Conservation (phyloP, 2,329 filamentous ascomycete genomes). For the Pseudogymnoascus sp. region DNA sequence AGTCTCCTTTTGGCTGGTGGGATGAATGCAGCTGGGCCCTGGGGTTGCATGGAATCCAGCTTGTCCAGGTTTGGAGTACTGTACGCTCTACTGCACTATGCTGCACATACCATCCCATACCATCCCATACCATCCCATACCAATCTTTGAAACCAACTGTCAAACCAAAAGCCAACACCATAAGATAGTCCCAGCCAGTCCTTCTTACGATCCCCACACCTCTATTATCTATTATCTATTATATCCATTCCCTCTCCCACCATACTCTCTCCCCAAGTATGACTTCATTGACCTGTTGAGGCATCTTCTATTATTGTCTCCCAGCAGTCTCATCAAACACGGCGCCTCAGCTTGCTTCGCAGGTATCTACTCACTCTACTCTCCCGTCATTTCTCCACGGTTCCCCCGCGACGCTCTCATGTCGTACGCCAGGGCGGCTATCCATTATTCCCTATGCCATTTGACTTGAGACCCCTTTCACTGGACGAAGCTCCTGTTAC, state of each 20-base stretch:
- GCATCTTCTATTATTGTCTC: neutral
- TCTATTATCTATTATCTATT: too few relatives aligned
- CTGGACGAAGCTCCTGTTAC: neutral
- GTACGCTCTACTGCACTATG: neutral
- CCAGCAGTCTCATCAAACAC: neutral
- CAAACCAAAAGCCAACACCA: neutral
- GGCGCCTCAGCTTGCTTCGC: neutral
- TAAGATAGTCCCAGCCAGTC: neutral
- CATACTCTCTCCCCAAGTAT: neutral
- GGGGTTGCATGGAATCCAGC: neutral
- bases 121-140: neutral
- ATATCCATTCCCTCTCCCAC: neutral
- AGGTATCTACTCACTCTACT: conserved; percentile 1
- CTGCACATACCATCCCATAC: neutral
- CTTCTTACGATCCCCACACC: neutral
- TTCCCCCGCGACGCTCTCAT: neutral
- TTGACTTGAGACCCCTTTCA: neutral
- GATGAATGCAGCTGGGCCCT: neutral
- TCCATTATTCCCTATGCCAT: neutral
- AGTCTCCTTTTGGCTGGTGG: conserved; percentile 2
- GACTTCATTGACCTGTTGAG: conserved; percentile 3
- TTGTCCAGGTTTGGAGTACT: neutral
- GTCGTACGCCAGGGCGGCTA: neutral
- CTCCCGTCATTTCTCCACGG: neutral
- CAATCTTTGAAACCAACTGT: neutral